A percentile compares a stretch with the other conserved stretches of the same genome.
These are phyloP conservation scores for Cucurbita maxima DNA, from an alignment of 306 rosid species.

Conservation along the genomic window DNA sequence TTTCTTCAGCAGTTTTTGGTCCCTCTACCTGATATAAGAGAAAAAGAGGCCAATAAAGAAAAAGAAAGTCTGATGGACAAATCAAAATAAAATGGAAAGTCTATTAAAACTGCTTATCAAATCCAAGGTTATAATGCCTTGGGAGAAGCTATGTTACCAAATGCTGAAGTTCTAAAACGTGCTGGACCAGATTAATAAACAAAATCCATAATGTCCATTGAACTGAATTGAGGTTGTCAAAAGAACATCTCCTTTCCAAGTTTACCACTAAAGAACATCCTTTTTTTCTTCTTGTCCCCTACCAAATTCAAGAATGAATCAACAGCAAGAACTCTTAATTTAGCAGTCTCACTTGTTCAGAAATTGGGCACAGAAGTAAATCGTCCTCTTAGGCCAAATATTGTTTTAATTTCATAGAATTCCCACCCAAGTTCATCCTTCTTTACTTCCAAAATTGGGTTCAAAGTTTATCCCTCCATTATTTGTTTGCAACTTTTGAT, in stretches of 20 bases:
- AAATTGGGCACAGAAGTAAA: background rate
- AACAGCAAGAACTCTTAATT: background rate
- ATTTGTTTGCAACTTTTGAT: background rate
- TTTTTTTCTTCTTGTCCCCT: background rate
- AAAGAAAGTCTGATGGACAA: background rate
- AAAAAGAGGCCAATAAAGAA: slow-evolving; percentile 4
- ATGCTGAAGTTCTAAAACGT: background rate
- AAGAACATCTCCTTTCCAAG: background rate
- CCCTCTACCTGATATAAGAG: slow-evolving; percentile 60
- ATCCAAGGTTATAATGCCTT: background rate
- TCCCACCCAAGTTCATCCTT: background rate
- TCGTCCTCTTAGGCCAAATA: background rate
- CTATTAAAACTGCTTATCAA: background rate
- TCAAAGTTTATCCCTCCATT: background rate
- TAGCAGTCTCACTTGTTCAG: background rate
- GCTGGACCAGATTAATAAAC: background rate
- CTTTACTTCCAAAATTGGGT: background rate
- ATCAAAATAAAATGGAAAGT: background rate
- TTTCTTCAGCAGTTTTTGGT: slow-evolving; percentile 74
- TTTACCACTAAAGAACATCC: background rate
- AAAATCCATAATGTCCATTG: background rate
- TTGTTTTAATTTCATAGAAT: background rate
- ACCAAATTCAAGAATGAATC: background rate
- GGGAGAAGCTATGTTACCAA: background rate
- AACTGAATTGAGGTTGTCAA: background rate